phyloP scores from a whole-genome alignment of 139 green algal species.

The Asterochloris sp. region DNA sequence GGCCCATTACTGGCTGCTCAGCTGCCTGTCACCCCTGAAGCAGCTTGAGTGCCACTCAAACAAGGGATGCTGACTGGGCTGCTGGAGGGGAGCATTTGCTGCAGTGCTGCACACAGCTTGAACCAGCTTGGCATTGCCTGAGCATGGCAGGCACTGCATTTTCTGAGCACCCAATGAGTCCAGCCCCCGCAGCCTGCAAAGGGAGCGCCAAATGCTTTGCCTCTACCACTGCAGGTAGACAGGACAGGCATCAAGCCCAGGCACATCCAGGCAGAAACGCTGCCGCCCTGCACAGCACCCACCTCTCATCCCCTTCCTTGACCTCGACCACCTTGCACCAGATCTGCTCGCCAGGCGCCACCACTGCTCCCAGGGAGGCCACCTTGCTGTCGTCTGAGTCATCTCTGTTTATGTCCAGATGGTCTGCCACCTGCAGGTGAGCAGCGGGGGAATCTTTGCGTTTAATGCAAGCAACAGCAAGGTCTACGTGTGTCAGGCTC shows the following conservation, averaged over 20 bases:
- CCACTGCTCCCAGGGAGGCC: conserved; percentile 33
- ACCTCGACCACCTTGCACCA: conserved; percentile 60
- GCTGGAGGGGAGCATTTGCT: no score
- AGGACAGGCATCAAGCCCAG: no score
- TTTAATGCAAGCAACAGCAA: background rate
- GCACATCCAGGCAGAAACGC: background rate
- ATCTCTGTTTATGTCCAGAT: conserved; percentile 42
- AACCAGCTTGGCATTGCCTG: no score
- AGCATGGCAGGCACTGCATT: no score
- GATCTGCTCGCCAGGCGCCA: conserved; percentile 35
- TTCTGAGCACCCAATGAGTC: no score
- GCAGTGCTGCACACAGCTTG: no score
- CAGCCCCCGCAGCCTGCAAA: background rate
- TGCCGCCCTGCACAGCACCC: background rate
- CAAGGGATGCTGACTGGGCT: no score
- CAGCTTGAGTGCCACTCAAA: no score
- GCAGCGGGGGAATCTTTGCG: background rate
- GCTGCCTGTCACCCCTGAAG: no score
- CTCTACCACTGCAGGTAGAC: background rate
- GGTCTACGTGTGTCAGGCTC: background rate
- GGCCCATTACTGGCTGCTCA: no score
- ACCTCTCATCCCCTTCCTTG: conserved; percentile 18
- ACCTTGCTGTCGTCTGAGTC: conserved; percentile 57
- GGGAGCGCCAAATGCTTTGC: no score
- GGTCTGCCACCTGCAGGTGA: conserved; percentile 42